These are phyloP conservation scores for Avena insularis DNA, from an alignment of 176 grass and related monocot genomes.

Conservation along the genomic window DNA sequence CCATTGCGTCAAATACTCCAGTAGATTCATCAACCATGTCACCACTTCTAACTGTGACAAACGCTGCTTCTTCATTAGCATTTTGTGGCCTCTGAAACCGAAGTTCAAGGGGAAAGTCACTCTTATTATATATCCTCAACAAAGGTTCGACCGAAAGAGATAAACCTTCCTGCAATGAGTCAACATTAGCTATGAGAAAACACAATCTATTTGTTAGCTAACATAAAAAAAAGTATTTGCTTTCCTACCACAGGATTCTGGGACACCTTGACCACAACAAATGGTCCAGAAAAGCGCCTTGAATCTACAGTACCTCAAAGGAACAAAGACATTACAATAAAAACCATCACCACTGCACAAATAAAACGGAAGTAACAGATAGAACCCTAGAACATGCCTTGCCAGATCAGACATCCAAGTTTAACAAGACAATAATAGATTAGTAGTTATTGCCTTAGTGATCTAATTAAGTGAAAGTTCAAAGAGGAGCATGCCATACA, in stretches of 20 bases:
- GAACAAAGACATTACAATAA: slow-evolving; percentile 19
- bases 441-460: not conserved
- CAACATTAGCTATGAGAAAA: slow-evolving; percentile 41
- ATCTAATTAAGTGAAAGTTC: not conserved
- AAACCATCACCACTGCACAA: not conserved
- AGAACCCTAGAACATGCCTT: slow-evolving; percentile 23
- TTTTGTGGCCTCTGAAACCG: slow-evolving; percentile 67
- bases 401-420: slow-evolving; percentile 20
- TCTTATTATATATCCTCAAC: slow-evolving; percentile 81
- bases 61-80: slow-evolving; percentile 59
- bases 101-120: slow-evolving; percentile 72
- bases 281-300: slow-evolving; percentile 80
- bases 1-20: slow-evolving; percentile 69
- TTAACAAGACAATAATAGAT: not conserved
- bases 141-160: slow-evolving; percentile 80
- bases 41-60: slow-evolving; percentile 70
- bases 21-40: slow-evolving; percentile 83
- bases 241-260: slow-evolving; percentile 70
- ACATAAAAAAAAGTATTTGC: slow-evolving; percentile 17
- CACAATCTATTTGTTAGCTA: slow-evolving; percentile 33
- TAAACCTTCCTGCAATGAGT: slow-evolving; percentile 74
- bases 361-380: not conserved
- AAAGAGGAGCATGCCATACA: not conserved
- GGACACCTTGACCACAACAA: slow-evolving; percentile 80
- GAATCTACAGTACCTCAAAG: slow-evolving; percentile 51